A percentile compares a stretch with the other conserved stretches of the same genome.
Conservation (phyloP, 1,284 basidiomycete genomes). For the Vanrija pseudolonga region DNA sequence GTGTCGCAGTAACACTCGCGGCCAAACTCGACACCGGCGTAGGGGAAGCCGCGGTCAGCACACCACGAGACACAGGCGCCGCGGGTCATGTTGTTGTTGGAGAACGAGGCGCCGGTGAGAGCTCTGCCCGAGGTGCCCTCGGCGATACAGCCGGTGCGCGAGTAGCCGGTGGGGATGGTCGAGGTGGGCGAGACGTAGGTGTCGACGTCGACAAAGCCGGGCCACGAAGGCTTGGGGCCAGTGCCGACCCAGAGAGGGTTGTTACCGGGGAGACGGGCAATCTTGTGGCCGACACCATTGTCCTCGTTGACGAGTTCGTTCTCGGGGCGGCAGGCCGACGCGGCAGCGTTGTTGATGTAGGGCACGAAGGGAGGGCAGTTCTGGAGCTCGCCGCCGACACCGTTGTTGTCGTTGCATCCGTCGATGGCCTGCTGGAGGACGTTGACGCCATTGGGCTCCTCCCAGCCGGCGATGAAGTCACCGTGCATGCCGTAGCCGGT, state of each 20-base stretch:
- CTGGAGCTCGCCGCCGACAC: slow-evolving; percentile 1
- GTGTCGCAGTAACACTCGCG: slow-evolving; percentile 38
- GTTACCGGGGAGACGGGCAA: neutral
- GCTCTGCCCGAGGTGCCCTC: slow-evolving; percentile 27
- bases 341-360: slow-evolving; percentile 21
- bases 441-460: slow-evolving; percentile 15
- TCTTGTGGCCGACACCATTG: slow-evolving; percentile 14
- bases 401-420: slow-evolving; percentile 12
- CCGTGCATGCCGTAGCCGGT: slow-evolving; percentile 36
- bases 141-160: slow-evolving; percentile 25
- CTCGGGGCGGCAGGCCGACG: slow-evolving; percentile 21
- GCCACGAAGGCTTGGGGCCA: no score
- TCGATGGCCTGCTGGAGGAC: neutral
- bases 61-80: slow-evolving; percentile 26
- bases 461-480: slow-evolving; percentile 37
- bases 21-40: slow-evolving; percentile 36
- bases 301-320: slow-evolving; percentile 27
- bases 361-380: slow-evolving; percentile 20
- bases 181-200: neutral
- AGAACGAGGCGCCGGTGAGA: slow-evolving; percentile 19
- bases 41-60: slow-evolving; percentile 22
- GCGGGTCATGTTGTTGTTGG: slow-evolving; percentile 26
- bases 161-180: neutral
- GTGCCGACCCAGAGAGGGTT: neutral
- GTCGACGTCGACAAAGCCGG: neutral